Evolutionary conservation across 192 early-diverging fungal species (phyloP), one percentile per base, ranked within the genome.

Genomic region (Coemansia sp.): DNA sequence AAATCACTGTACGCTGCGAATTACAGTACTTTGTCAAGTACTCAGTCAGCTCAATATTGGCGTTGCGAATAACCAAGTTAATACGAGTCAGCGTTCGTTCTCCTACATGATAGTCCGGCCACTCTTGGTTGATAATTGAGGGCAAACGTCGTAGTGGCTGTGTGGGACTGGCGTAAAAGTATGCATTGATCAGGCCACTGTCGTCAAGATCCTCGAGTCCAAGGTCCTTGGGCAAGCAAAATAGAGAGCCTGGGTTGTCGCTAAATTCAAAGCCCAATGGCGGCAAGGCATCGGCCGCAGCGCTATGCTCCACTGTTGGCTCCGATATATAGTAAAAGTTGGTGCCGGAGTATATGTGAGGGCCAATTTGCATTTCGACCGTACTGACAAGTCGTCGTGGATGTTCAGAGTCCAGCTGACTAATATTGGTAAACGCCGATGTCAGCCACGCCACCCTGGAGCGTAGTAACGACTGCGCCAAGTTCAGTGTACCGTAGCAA

Each of bases 201-300:
- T 42, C 17, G 29, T 70, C 66, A n/a, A 64, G 64, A 17, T 73
- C 41, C 16, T 86, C 86, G 19, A 89, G 39, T 21, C 87, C 79
- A 35, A 84, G 74, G n/a, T 87, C 75, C 42, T 81, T 80, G 4
- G 89, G 89, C 41, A 91, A 72, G 29, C 83, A 60, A 46, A 85
- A 87, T 6, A 78, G 73, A 34, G 82, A 79, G 21, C 73, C 72
- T 6, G 80, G 66, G 46, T 73, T 69, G 5, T 91, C 89, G 17
- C 77, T 76, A 74, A 91, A 87, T 63, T 87, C 85, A 57, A 91
- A 73, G 3, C 84, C 78, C 41, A 91, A 66, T 27, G 36, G 66
- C 3, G 59, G 68, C 41, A 62, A 36, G 19, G 53, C 8, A 14
- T 50, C 29, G 3, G 53, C 37, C 40, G 34, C 21, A 13, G 34